These are phyloP conservation scores for Drechslerella dactyloides DNA, from an alignment of 2,329 filamentous ascomycete species.

Conservation along the genomic window DNA sequence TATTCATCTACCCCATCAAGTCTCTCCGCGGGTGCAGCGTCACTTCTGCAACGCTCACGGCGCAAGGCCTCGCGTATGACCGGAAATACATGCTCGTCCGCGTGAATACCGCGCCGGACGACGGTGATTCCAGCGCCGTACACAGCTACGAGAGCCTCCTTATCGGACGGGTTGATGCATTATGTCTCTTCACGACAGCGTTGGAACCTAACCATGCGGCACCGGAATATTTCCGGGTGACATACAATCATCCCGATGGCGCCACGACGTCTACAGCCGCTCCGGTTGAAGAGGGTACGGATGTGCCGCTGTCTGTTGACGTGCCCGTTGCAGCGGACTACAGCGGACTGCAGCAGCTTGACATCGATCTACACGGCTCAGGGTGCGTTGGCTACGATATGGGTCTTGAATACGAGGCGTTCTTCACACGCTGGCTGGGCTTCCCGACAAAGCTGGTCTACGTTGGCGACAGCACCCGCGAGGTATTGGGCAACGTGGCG, in stretches of 20 bases:
- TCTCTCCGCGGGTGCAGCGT: constrained; percentile 70
- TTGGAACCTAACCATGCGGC: constrained; percentile 63
- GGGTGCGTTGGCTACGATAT: constrained; percentile 68
- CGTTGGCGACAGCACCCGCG: constrained; percentile 67
- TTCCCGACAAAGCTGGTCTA: constrained; percentile 69
- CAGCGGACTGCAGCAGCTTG: constrained; percentile 60
- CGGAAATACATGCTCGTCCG: constrained; percentile 70
- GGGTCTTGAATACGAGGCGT: constrained; percentile 64
- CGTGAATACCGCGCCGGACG: constrained; percentile 51
- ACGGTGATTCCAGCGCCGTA: background rate
- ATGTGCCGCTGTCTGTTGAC: constrained; percentile 61
- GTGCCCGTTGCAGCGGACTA: constrained; percentile 67
- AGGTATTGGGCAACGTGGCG: constrained; percentile 68
- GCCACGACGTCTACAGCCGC: no score
- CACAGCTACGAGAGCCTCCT: constrained; percentile 65
- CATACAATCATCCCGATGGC: constrained; percentile 25
- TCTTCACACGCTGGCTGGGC: constrained; percentile 73
- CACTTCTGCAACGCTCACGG: constrained; percentile 63
- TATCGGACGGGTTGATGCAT: constrained; percentile 65
- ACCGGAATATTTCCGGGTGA: constrained; percentile 51
- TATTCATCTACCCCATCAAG: constrained; percentile 78
- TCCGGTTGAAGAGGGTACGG: no score
- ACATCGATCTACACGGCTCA: constrained; percentile 68
- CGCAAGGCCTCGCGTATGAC: constrained; percentile 71
- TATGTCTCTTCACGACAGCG: constrained; percentile 65